Evolutionary conservation across 2,329 filamentous ascomycete genomes (phyloP).

Genomic region (Aspergillus persii): DNA sequence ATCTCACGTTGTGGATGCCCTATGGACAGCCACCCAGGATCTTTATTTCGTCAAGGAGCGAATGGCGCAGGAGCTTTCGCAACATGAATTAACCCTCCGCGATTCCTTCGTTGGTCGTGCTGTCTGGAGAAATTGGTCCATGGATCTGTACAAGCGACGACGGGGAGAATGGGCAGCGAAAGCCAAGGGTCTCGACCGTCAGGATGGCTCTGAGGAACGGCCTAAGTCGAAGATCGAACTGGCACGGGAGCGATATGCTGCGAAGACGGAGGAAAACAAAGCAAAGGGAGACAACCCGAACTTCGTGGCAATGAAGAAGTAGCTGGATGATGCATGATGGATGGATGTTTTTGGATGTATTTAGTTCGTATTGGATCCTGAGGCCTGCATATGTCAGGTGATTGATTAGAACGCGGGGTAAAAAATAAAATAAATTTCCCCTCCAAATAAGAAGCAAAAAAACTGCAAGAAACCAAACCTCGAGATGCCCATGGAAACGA

Average conservation of each 20-base stretch:
- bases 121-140: conserved; percentile 72
- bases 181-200: conserved; percentile 51
- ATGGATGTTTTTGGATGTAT: neutral
- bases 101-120: conserved; percentile 64
- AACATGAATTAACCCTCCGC: conserved; percentile 60
- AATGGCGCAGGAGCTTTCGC: conserved; percentile 61
- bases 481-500: neutral
- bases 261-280: conserved; percentile 28
- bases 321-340: neutral
- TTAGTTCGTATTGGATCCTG: neutral
- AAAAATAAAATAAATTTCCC: neutral
- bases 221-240: conserved; percentile 55
- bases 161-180: conserved; percentile 63
- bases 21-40: conserved; percentile 63
- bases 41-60: conserved; percentile 67
- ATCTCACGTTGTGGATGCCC: conserved; percentile 65
- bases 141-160: conserved; percentile 67
- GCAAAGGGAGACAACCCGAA: conserved; percentile 1
- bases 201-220: conserved; percentile 24
- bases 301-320: conserved; percentile 3
- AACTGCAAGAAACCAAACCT: neutral
- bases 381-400: neutral
- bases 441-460: neutral
- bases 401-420: neutral
- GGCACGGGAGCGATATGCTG: conserved; percentile 57